phyloP scores from a whole-genome alignment of 345 rosid species.

The Citrus inodora region DNA sequence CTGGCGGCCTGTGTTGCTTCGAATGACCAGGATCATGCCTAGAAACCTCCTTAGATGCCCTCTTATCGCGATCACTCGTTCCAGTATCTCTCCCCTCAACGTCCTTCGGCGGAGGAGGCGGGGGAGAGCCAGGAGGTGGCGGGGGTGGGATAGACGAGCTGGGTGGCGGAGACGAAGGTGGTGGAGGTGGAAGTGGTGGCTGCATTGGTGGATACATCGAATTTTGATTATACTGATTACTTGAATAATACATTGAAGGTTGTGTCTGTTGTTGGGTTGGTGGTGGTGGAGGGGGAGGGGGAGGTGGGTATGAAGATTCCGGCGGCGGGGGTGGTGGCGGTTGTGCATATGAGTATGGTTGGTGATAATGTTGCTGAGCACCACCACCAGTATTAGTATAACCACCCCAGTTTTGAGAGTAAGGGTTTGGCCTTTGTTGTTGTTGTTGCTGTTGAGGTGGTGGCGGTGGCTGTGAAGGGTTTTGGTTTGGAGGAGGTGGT shows the following conservation, averaged over 20 bases:
- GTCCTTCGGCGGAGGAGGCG: slow-evolving; percentile 67
- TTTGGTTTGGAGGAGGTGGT: slow-evolving; percentile 29
- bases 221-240: slow-evolving; percentile 44
- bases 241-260: slow-evolving; percentile 46
- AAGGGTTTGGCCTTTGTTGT: slow-evolving; percentile 23
- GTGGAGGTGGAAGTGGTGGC: slow-evolving; percentile 52
- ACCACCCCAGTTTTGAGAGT: slow-evolving; percentile 29
- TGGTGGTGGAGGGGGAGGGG: slow-evolving; percentile 43
- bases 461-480: slow-evolving; percentile 16
- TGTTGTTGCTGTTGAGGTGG: slow-evolving; percentile 9
- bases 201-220: slow-evolving; percentile 47
- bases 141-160: slow-evolving; percentile 62
- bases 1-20: slow-evolving; percentile 45
- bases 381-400: slow-evolving; percentile 4
- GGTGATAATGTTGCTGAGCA: slow-evolving; percentile 6
- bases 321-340: slow-evolving; percentile 64
- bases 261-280: slow-evolving; percentile 34
- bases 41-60: slow-evolving; percentile 25
- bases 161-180: slow-evolving; percentile 56
- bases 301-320: slow-evolving; percentile 49
- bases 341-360: slow-evolving; percentile 19
- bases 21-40: slow-evolving; percentile 51
- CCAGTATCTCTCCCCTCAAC: slow-evolving; percentile 23
- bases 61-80: slow-evolving; percentile 39
- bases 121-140: slow-evolving; percentile 89